These are phyloP conservation scores for Flaveria robusta DNA, from an alignment of 129 eudicot species.

Conservation along the genomic window DNA sequence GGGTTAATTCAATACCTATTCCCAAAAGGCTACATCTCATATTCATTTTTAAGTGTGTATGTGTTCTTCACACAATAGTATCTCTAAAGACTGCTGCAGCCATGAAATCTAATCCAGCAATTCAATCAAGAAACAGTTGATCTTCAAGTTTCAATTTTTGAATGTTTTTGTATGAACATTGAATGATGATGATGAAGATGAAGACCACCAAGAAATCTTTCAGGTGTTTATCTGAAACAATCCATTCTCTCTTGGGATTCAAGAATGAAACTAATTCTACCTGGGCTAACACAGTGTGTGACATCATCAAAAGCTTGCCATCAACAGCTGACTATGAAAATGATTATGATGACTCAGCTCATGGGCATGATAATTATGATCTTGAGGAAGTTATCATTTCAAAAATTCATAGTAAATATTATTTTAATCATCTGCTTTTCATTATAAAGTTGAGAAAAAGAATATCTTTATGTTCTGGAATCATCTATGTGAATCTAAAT, in stretches of 20 bases:
- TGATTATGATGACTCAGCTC: conserved; percentile 27
- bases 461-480: not conserved
- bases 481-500: conserved; percentile 21
- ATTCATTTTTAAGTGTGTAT: conserved; percentile 7
- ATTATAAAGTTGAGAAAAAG: not conserved
- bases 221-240: conserved; percentile 36
- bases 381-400: conserved; percentile 25
- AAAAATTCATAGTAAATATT: conserved; percentile 28
- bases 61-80: conserved; percentile 34
- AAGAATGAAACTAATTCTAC: conserved; percentile 31
- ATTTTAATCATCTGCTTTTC: not conserved
- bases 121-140: not conserved
- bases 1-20: conserved; percentile 36
- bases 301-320: conserved; percentile 45
- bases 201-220: conserved; percentile 37
- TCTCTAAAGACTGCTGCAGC: conserved; percentile 28
- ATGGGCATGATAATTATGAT: conserved; percentile 23
- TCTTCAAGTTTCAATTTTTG: not conserved
- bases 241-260: conserved; percentile 41
- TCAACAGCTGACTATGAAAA: conserved; percentile 38
- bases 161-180: conserved; percentile 23
- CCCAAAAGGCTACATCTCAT: conserved; percentile 15
- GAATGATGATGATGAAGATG: conserved; percentile 32
- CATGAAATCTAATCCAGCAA: conserved; percentile 27
- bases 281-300: conserved; percentile 39